Evolutionary conservation across 1,284 basidiomycete species (phyloP).

Genomic region (Trametes hirsuta): DNA sequence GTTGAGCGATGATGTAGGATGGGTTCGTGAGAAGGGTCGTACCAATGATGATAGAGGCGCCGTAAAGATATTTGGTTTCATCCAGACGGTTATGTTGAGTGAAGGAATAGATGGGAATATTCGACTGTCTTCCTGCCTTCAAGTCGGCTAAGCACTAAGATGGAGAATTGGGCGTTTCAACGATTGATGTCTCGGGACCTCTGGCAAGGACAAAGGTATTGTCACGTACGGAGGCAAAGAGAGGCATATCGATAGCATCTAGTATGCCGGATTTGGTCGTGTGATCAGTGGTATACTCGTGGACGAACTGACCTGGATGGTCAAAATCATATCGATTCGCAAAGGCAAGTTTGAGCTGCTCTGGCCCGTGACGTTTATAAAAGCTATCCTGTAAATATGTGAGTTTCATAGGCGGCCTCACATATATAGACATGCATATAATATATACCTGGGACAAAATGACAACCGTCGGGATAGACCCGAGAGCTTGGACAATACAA

Average conservation of each 20-base stretch:
- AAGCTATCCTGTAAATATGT: conserved; percentile 79
- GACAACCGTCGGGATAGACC: conserved; percentile 86
- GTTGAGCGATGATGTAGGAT: neutral
- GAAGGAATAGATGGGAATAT: conserved; percentile 96
- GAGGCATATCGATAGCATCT: conserved; percentile 87
- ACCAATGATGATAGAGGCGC: conserved; percentile 94
- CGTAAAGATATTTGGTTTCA: conserved; percentile 92
- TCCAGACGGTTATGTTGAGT: conserved; percentile 85
- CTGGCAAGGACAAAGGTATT: conserved; percentile 6
- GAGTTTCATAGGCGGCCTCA: neutral
- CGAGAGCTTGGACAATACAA: conserved; percentile 81
- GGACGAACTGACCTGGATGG: conserved; percentile 56
- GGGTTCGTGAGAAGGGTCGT: neutral
- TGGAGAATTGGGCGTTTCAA: neutral
- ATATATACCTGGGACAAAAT: conserved; percentile 79
- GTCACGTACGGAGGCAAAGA: conserved; percentile 75
- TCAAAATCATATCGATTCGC: conserved; percentile 91
- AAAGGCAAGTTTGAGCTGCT: conserved; percentile 83
- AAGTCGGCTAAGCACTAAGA: conserved; percentile 81
- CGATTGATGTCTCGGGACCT: conserved; percentile 18
- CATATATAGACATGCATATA: neutral
- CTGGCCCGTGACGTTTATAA: conserved; percentile 81
- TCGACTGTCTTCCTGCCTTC: conserved; percentile 80
- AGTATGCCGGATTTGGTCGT: neutral
- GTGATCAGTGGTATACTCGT: too few relatives aligned